These are phyloP conservation scores for Sphaerostilbella broomeana DNA, from an alignment of 2,329 filamentous ascomycete genomes.

Conservation along the genomic window DNA sequence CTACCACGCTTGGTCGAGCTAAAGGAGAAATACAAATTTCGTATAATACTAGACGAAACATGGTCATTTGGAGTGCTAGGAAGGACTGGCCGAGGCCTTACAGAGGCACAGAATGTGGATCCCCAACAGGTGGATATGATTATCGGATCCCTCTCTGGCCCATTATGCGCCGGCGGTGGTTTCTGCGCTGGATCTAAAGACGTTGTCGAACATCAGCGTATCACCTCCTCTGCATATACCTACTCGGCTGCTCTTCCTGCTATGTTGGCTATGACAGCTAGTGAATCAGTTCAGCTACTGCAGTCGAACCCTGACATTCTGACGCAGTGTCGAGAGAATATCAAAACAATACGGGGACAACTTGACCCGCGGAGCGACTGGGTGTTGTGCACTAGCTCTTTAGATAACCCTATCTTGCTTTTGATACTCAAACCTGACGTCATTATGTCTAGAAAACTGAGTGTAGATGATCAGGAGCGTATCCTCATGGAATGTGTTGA, in stretches of 20 bases:
- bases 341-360: slow-evolving; percentile 76
- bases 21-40: slow-evolving; percentile 96
- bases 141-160: slow-evolving; percentile 82
- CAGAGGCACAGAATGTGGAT: slow-evolving; percentile 95
- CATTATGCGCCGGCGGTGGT: slow-evolving; percentile 85
- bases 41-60: slow-evolving; percentile 93
- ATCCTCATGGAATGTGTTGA: slow-evolving; percentile 90
- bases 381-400: slow-evolving; percentile 72
- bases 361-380: slow-evolving; percentile 91
- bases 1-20: slow-evolving; percentile 87
- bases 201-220: slow-evolving; percentile 92
- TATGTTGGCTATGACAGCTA: slow-evolving; percentile 90
- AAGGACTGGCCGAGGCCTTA: slow-evolving; percentile 82
- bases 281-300: slow-evolving; percentile 79
- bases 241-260: slow-evolving; percentile 93
- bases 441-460: slow-evolving; percentile 61
- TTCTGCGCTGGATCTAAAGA: slow-evolving; percentile 91
- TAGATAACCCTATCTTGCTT: slow-evolving; percentile 82
- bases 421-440: slow-evolving; percentile 79
- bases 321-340: slow-evolving; percentile 73
- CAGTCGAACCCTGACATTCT: slow-evolving; percentile 83
- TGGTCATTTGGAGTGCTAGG: slow-evolving; percentile 96
- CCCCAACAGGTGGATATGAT: slow-evolving; percentile 95
- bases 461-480: slow-evolving; percentile 70
- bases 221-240: slow-evolving; percentile 86